Evolutionary conservation across 169 alveolate genomes (phyloP), one percentile per base, ranked within the genome.

Genomic region (Cryptosporidium baileyi): DNA sequence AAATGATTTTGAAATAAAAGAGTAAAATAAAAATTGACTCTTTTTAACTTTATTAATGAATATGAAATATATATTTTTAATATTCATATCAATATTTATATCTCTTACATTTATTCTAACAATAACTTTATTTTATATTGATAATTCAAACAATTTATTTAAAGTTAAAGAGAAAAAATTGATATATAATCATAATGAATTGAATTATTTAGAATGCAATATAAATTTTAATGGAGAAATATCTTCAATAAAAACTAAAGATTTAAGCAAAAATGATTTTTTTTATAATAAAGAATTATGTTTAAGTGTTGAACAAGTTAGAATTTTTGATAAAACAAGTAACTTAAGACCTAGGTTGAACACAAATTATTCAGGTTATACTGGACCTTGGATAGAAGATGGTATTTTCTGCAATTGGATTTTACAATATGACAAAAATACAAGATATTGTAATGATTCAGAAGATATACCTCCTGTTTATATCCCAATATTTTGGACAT

Each of bases 371-470:
- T 74, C 82, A 30, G 89, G 89, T n/a, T 81, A 61, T 17, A 45
- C 13, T 4, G 89, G 89, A 11, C 89, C 89, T 0, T 81, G 89
- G 89, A 41, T 81, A 32, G 89, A 81, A 41, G 89, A 81, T 81
- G 80, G 81, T 47, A 49, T 81, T 7, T 81, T 63, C 22, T 63
- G 74, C 44, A 52, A 52, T 32, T 81, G 89, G 89, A 24, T 63
- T 41, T 17, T 13, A 32, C 60, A 43, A 28, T 54, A 81, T 44
- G 28, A 38, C 17, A 47, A 6, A 2, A 2, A 81, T 24, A 4
- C 36, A n/a, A 57, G 40, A 36, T 1, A 17, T 4, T 74, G 85
- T 32, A 57, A 47, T 57, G 36, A 13, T n/a, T 44, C 61, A 6
- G 67, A 40, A 0, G 38, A 22, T 11, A 51, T 54, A 22, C 74